Evolutionary conservation across 208 protist genomes (phyloP).

Genomic region (Porcisia hertigi): DNA sequence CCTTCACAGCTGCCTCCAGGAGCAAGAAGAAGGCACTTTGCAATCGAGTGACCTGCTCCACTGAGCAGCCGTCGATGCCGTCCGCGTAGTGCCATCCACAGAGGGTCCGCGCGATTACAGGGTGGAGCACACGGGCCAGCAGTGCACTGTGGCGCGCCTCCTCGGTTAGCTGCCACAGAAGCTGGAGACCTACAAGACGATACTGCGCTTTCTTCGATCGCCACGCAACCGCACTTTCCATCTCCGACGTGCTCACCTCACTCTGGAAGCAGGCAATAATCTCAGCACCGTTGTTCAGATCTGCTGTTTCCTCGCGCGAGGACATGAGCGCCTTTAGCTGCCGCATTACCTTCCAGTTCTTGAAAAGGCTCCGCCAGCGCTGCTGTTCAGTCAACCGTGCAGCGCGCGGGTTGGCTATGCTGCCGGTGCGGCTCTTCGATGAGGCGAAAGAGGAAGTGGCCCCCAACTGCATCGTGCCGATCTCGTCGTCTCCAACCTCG

Average conservation of each 20-base stretch:
- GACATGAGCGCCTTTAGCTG: slow-evolving; percentile 72
- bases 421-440: background rate
- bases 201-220: slow-evolving; percentile 69
- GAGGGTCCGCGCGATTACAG: slow-evolving; percentile 76
- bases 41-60: slow-evolving; percentile 73
- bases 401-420: slow-evolving; percentile 1
- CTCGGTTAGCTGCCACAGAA: slow-evolving; percentile 76
- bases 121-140: slow-evolving; percentile 64
- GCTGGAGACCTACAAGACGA: slow-evolving; percentile 71
- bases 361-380: slow-evolving; percentile 84
- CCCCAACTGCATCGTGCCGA: background rate
- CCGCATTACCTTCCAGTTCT: slow-evolving; percentile 78
- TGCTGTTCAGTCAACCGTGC: slow-evolving; percentile 42
- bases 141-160: slow-evolving; percentile 59
- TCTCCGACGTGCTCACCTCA: slow-evolving; percentile 45
- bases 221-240: slow-evolving; percentile 54
- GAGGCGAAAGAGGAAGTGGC: background rate
- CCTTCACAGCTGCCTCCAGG: slow-evolving; percentile 49
- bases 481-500: slow-evolving; percentile 20
- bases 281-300: slow-evolving; percentile 32
- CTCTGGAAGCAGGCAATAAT: slow-evolving; percentile 79
- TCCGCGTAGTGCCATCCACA: slow-evolving; percentile 86
- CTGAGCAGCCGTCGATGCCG: slow-evolving; percentile 82
- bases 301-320: slow-evolving; percentile 55
- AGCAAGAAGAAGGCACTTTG: slow-evolving; percentile 84